Base-by-base conservation (phyloP, 2,329 filamentous ascomycete genomes). In the Fusarium concolor region DNA sequence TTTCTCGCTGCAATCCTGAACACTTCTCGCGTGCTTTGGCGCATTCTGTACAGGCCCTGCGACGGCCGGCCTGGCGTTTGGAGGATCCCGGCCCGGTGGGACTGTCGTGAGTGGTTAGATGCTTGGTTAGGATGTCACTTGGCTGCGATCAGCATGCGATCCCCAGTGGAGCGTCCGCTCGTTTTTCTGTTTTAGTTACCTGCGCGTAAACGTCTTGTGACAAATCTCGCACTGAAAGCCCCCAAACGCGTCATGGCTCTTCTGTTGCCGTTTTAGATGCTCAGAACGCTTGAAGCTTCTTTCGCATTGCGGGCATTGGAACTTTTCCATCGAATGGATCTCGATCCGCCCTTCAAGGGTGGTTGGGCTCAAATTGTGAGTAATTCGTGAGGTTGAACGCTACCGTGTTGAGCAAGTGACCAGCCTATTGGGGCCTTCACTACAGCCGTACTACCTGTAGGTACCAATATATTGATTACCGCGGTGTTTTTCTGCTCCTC, bases 211-310 rank as follows among this genome's bases (percentile, higher is more conserved):
- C 3, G 55, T 38, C 24, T 71, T 72, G 3, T 51, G 53, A 8
- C 71, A 73, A 1, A 57, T 49, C 9, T 55, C 37, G 10, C 71
- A 73, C 8, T 50, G 24, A 7, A 72, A 73, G 3, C 55, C 46
- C 24, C 53, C 45, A 6, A 44, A 22, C 6, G 38, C 58, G 3
- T 64, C 58, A 28, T 73, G 70, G 0, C 59, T 44, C n/a, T 52
- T 57, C 11, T 73, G 47, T 22, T 73, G 71, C 9, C 71, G 49
- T 10, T 57, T 70, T 1, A 73, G 56, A 22, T 73, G 71, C 46
- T 73, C 71, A 1, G 53, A 26, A 18, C 71, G 47, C 55, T 67
- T 72, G 39, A 73, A 73, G 29, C 44, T 71, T 22, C 61, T 38
- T 0, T 55, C 9, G 17, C 68, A 71, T 14, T 54, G 65, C 12